Percentiles rank a stretch among this genome's conserved stretches.
Evolutionary conservation across 331 rosid genomes (phyloP).

Genomic region (Phaseolus coccineus): DNA sequence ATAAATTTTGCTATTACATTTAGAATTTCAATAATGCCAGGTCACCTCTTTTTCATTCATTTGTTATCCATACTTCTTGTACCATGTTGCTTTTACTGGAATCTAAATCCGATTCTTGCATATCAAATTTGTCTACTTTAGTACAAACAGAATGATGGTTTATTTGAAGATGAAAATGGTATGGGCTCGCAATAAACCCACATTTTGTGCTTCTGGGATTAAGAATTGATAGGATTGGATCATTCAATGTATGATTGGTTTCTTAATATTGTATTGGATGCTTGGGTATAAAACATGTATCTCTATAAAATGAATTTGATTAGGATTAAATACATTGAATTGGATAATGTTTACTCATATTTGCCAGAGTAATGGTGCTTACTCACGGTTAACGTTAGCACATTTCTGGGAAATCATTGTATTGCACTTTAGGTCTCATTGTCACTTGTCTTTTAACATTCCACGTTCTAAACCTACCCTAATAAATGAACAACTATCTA

Average conservation of each 20-base stretch:
- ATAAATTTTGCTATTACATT: slow-evolving; percentile 27
- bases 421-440: slow-evolving; percentile 19
- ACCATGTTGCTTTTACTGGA: slow-evolving; percentile 28
- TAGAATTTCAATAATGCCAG: slow-evolving; percentile 24
- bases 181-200: slow-evolving; percentile 19
- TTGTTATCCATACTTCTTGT: slow-evolving; percentile 18
- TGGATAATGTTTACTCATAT: slow-evolving; percentile 9
- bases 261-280: slow-evolving; percentile 29
- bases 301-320: slow-evolving; percentile 12
- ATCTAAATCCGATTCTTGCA: slow-evolving; percentile 13
- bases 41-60: not conserved
- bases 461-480: slow-evolving; percentile 27
- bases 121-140: slow-evolving; percentile 9
- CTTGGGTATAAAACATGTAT: slow-evolving; percentile 21
- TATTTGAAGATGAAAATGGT: slow-evolving; percentile 16
- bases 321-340: not conserved
- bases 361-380: slow-evolving; percentile 14
- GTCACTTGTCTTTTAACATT: slow-evolving; percentile 14
- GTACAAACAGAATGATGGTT: slow-evolving; percentile 33
- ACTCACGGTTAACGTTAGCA: not conserved
- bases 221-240: not conserved
- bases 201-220: slow-evolving; percentile 2
- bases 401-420: slow-evolving; percentile 24
- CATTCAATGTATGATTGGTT: slow-evolving; percentile 17
- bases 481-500: slow-evolving; percentile 17